Evolutionary conservation across 129 eudicot species (phyloP), one percentile per base, ranked within the genome.

Genomic region (Scalesia atractyloides): DNA sequence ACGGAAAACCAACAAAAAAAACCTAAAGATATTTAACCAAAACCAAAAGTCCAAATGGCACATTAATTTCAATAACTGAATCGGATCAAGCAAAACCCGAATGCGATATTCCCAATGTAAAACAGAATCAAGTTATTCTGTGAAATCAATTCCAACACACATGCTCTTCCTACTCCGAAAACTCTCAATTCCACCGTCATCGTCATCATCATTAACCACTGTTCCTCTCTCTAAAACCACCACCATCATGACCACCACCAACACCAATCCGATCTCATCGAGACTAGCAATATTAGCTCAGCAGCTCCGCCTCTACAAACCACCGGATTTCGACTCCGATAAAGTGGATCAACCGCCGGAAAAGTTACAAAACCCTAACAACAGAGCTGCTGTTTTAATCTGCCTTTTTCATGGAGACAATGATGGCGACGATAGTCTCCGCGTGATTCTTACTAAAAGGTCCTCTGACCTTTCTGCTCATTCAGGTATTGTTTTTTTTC

Each of bases 401-500:
- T 91, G 97, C 77, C 82, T 91, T 9, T 91, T 84, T 74, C 86
- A 91, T 80, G 92, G 84, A 24, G 74, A 68, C 50, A 69, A 84
- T 59, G 20, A 60, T 60, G 88, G 75, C 36, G 88, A 84, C 30
- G 88, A 30, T 30, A 30, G 83, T 37, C 73, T 88, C 11, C 83
- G 90, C 19, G 97, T 91, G 58, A 86, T 91, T 75, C 96, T 91
- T 58, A 91, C 97, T 51, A 91, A 91, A 78, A 69, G 97, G 24
- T 91, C 97, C 50, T 86, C 96, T 13, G 63, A 33, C 72, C 90
- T 91, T 16, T 91, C 97, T 33, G 76, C 96, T 70, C 96, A 91
- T 65, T 84, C 97, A 48, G 97, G 97, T 91, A 33, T 47, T 48
- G 0, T 37, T 7, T 44, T 12, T 11, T 60, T 10, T 19, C 10